These are phyloP conservation scores for Cercospora janseana DNA, from an alignment of 2,329 filamentous ascomycete species.

Conservation along the genomic window DNA sequence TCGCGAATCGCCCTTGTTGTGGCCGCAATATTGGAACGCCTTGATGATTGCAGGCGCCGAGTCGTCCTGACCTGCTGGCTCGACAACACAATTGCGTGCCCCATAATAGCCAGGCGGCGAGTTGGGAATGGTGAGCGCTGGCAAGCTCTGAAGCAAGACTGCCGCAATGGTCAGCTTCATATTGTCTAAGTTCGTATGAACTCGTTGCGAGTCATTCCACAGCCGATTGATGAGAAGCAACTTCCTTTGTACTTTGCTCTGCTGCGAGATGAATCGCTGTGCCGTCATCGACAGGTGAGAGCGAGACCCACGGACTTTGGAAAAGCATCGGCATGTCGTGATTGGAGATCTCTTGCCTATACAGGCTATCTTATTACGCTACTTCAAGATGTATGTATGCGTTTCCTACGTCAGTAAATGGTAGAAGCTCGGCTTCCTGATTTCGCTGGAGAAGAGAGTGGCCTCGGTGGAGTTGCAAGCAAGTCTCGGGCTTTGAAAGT, in stretches of 20 bases:
- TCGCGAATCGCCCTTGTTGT: conserved; percentile 37
- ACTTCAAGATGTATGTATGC: background rate
- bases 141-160: background rate
- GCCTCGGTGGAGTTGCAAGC: background rate
- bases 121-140: background rate
- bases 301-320: conserved; percentile 3
- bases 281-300: background rate
- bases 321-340: conserved; percentile 1
- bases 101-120: background rate
- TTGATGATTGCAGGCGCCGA: conserved; percentile 50
- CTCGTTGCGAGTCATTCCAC: no score
- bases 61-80: conserved; percentile 12
- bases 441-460: background rate
- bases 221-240: no score
- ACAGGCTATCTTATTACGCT: background rate
- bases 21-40: conserved; percentile 51
- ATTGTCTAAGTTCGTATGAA: no score
- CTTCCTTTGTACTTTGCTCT: conserved; percentile 4
- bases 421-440: background rate
- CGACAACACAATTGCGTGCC: background rate
- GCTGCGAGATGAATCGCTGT: background rate
- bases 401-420: background rate
- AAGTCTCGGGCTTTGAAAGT: conserved; percentile 4
- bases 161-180: conserved; percentile 3
- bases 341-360: conserved; percentile 1